These are phyloP conservation scores for Neonothopanus nambi DNA, from an alignment of 1,284 basidiomycete genomes.

Conservation along the genomic window DNA sequence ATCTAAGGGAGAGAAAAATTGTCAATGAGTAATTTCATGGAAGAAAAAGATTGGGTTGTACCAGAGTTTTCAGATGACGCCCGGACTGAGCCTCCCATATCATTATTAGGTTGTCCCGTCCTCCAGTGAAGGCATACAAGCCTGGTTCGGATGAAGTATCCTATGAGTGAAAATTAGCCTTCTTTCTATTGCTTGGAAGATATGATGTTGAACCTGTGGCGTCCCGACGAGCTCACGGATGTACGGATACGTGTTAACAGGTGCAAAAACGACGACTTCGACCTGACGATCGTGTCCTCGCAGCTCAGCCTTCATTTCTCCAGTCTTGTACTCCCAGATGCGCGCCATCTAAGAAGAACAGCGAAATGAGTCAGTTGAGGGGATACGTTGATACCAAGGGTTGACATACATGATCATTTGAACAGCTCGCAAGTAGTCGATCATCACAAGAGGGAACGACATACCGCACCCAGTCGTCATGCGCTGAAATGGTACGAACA, in stretches of 20 bases:
- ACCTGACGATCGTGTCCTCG: slow-evolving; percentile 89
- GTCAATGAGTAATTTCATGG: not conserved
- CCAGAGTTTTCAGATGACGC: slow-evolving; percentile 34
- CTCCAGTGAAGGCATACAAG: slow-evolving; percentile 77
- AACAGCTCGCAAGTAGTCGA: slow-evolving; percentile 73
- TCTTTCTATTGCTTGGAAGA: slow-evolving; percentile 35
- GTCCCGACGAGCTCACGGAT: slow-evolving; percentile 80
- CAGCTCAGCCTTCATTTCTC: slow-evolving; percentile 81
- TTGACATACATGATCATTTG: slow-evolving; percentile 76
- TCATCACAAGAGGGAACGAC: slow-evolving; percentile 78
- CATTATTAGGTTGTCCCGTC: slow-evolving; percentile 86
- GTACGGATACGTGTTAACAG: slow-evolving; percentile 68
- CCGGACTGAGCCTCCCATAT: slow-evolving; percentile 85
- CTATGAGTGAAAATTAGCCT: slow-evolving; percentile 26
- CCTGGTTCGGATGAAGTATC: slow-evolving; percentile 45
- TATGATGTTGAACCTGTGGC: slow-evolving; percentile 46
- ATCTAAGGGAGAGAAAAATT: not conserved
- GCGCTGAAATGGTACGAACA: slow-evolving; percentile 57
- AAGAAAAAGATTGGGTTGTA: not conserved
- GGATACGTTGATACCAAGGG: slow-evolving; percentile 5
- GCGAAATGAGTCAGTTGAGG: slow-evolving; percentile 9
- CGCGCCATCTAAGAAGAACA: slow-evolving; percentile 71
- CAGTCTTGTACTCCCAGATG: slow-evolving; percentile 77
- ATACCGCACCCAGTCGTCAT: slow-evolving; percentile 63
- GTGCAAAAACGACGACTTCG: slow-evolving; percentile 83